A percentile compares a stretch with the other conserved stretches of the same genome.
These are phyloP conservation scores for Neurospora crassa DNA, from an alignment of 2,329 filamentous ascomycete species.

Conservation along the genomic window DNA sequence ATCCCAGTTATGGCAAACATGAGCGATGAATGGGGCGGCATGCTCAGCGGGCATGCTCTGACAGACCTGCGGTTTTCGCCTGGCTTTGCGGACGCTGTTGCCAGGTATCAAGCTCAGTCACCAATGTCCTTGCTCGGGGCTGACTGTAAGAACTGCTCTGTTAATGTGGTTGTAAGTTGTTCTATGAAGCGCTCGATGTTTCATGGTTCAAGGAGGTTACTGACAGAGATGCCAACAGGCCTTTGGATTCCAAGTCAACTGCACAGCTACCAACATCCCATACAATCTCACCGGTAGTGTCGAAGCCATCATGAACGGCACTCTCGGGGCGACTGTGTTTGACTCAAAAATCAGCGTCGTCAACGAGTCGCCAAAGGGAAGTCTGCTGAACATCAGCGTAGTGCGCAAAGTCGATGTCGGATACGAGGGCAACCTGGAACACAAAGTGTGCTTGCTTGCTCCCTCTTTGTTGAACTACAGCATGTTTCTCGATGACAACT, in stretches of 20 bases:
- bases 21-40: neutral
- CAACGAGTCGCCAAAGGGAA: neutral
- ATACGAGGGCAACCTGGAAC: neutral
- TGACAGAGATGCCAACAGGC: neutral
- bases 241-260: neutral
- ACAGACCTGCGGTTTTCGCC: neutral
- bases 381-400: neutral
- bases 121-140: neutral
- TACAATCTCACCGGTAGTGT: neutral
- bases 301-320: neutral
- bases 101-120: neutral
- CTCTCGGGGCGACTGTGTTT: neutral
- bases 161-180: neutral
- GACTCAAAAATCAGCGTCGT: neutral
- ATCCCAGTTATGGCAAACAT: neutral
- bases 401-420: neutral
- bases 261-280: neutral
- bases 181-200: fast-evolving
- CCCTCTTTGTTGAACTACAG: neutral
- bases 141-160: neutral
- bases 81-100: neutral
- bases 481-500: neutral
- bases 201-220: neutral
- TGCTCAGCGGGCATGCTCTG: neutral
- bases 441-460: neutral